Percentiles rank a stretch among this genome's conserved stretches.
Evolutionary conservation across 768 basidiomycete genomes (phyloP).

Genomic region (Kwoniella mangroviensis): DNA sequence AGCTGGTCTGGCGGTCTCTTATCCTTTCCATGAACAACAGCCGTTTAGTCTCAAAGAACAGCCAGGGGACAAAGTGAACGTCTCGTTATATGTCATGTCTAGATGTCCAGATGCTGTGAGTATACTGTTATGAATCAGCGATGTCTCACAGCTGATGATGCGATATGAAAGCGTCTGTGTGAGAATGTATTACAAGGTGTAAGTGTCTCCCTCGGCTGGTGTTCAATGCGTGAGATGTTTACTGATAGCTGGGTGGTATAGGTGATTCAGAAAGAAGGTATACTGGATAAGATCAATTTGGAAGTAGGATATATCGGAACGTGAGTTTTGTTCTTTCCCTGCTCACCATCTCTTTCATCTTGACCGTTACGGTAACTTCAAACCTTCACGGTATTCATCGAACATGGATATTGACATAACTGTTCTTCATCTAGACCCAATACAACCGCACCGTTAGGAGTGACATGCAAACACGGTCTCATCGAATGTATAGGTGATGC

Average conservation of each 20-base stretch:
- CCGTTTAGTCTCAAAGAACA: background rate
- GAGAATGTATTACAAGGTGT: slow-evolving; percentile 78
- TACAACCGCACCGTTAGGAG: slow-evolving; percentile 60
- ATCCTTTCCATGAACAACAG: background rate
- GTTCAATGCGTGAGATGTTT: too few species aligned
- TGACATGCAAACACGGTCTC: slow-evolving; percentile 77
- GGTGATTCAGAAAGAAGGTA: slow-evolving; percentile 62
- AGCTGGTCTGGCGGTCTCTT: background rate
- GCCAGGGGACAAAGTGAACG: slow-evolving; percentile 33
- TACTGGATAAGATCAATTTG: slow-evolving; percentile 70
- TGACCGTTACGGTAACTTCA: too few species aligned
- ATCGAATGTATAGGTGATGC: slow-evolving; percentile 82
- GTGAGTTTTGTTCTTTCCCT: slow-evolving; percentile 60
- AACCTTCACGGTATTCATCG: background rate
- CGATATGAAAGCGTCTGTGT: slow-evolving; percentile 63
- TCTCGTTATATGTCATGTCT: slow-evolving; percentile 65
- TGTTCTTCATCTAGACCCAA: slow-evolving; percentile 23
- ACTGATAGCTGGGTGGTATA: slow-evolving; percentile 4
- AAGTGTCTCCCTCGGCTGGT: slow-evolving; percentile 6
- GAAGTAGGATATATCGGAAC: slow-evolving; percentile 73
- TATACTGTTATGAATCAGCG: background rate
- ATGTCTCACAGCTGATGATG: background rate
- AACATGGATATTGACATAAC: background rate
- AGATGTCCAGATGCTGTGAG: slow-evolving; percentile 75
- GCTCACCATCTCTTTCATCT: too few species aligned